Evolutionary conservation across 371 early-diverging fungal species (phyloP), one percentile per base, ranked within the genome.

Genomic region (Rhizomucor pusillus): DNA sequence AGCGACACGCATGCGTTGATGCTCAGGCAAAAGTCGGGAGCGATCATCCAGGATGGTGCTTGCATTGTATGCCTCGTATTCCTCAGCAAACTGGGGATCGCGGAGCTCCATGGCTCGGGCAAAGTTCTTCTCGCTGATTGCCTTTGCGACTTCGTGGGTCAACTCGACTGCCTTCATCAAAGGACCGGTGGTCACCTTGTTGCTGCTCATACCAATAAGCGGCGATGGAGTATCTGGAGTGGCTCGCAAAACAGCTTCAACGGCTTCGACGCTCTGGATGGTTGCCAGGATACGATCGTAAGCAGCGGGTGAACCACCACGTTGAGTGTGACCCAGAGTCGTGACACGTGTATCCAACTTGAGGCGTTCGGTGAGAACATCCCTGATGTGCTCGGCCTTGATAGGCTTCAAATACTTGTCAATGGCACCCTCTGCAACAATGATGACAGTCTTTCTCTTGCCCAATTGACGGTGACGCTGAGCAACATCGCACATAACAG

Each of bases 361-460:
- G 23, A 93, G 73, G 16, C 88, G 76, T 10, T 88, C 79, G 12
- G 85, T 80, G 47, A 99, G 69, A 33, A 93, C 81, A 39, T 94
- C 83, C 59, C 87, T 88, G 54, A 99, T 81, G 47, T 92, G 75
- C 3, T 92, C 90, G 18, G 94, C 71, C 59, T 88, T 90, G 69
- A 99, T 96, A 16, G 95, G 92, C 3, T 91, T 86, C 35, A 97
- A 77, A 39, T 93, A 70, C 52, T 81, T 80, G 69, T 99, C 99
- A 47, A 96, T 85, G 20, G 99, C 99, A 41, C 99, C 99, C 76
- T 99, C 99, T 55, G 92, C 90, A 5, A 99, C 90, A 54, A 99
- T 95, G 20, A 99, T 88, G 47, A 99, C 89, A 0, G 92, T 91
- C 63, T 92, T 92, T 60, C 95, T 81, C 65, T 90, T 92, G 56